Evolutionary conservation across 2,329 filamentous ascomycete species (phyloP), one percentile per base, ranked within the genome.

Genomic region (Macrophomina pseudophaseolina): DNA sequence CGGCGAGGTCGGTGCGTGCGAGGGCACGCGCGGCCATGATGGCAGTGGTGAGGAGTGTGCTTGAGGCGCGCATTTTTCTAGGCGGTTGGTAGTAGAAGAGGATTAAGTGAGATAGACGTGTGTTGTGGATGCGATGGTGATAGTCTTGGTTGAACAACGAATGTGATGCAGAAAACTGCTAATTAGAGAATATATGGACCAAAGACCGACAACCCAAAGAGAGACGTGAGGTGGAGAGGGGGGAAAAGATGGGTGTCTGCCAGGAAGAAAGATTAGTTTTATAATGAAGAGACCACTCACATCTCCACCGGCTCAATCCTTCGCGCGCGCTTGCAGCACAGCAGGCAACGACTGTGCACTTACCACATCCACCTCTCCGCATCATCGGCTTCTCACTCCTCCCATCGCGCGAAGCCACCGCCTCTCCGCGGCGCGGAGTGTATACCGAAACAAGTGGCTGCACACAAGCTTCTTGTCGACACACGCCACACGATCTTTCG

Each of bases 1-100:
- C 80, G 12, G 66, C 66, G 49, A 80, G 72, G 69, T 81, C 77
- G 68, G 79, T 80, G 48, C 73, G 73, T 48, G 79, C 78, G 58
- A 75, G 66, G 52, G 72, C 73, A 28, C 73, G 64, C 56, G 73
- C 70, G 66, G 76, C 67, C 52, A 76, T 68, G 65, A 79, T 69
- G 44, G 73, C 67, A 69, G 73, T 69, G 67, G 74, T 38, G 70
- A 75, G 62, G 73, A 72, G 64, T 67, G 68, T 56, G 66, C 71
- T 70, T 65, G 71, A 69, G 53, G 63, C 67, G 58, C 68, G 67
- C 69, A 73, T 73, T 44, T 62, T 70, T 49, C 5, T 48, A 12
- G 18, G n/a, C 51, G 23, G 32, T 59, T 59, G 48, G 48, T 30
- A 32, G 23, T 30, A 18, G 5, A 33, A 33, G 40, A 30, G 14